Evolutionary conservation across 1,284 basidiomycete species (phyloP).

Genomic region (Taiwanofungus camphoratus): DNA sequence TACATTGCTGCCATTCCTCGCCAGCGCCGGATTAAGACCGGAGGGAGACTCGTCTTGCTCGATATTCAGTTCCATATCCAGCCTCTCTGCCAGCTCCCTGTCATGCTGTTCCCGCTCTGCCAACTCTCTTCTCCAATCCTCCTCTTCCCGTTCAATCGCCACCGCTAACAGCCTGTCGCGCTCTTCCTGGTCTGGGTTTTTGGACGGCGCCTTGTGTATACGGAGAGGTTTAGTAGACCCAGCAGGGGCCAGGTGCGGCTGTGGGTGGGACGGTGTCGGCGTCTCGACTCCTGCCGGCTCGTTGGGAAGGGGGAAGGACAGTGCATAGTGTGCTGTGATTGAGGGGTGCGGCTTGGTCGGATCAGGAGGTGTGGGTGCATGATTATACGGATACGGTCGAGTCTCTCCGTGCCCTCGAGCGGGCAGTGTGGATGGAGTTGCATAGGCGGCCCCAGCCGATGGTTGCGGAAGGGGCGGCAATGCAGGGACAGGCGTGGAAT

Average conservation of each 20-base stretch:
- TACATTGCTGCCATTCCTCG: no score
- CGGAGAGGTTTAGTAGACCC: not conserved
- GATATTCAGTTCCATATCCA: slow-evolving; percentile 31
- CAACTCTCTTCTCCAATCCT: slow-evolving; percentile 26
- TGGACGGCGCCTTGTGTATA: no score
- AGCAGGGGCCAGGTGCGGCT: not conserved
- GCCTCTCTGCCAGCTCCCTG: slow-evolving; percentile 27
- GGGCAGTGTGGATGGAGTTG: not conserved
- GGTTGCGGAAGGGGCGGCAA: no score
- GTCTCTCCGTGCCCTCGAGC: not conserved
- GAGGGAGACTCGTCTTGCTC: slow-evolving; percentile 6
- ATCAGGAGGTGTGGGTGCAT: slow-evolving; percentile 12
- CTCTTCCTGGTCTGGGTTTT: slow-evolving; percentile 14
- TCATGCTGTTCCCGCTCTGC: slow-evolving; percentile 32
- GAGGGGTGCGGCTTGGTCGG: slow-evolving; percentile 9
- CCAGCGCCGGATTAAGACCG: no score
- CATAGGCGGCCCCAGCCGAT: no score
- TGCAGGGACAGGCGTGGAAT: no score
- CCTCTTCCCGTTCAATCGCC: slow-evolving; percentile 31
- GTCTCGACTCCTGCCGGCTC: slow-evolving; percentile 9
- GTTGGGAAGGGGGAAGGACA: slow-evolving; percentile 12
- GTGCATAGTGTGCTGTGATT: slow-evolving; percentile 1
- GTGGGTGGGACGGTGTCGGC: slow-evolving; percentile 5
- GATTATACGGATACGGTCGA: slow-evolving; percentile 17
- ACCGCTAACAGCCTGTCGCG: slow-evolving; percentile 22